Evolutionary conservation across 345 rosid species (phyloP).

Genomic region (Lumnitzera littorea): DNA sequence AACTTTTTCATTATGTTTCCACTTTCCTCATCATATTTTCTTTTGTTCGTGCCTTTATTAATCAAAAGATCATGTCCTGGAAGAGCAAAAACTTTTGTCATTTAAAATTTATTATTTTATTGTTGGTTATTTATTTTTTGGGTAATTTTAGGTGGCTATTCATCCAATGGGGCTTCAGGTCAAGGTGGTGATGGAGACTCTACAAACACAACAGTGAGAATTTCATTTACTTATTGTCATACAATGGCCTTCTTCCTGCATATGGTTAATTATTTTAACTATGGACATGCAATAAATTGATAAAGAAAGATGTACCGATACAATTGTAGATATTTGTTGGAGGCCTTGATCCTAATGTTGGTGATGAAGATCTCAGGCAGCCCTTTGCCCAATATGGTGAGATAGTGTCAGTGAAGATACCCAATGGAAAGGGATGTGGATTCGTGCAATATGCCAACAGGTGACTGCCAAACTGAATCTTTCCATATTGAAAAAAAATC

Average conservation of each 20-base stretch:
- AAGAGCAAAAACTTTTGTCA: neutral
- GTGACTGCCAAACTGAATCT: conserved; percentile 18
- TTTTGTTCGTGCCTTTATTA: too few species aligned
- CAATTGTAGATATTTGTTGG: conserved; percentile 86
- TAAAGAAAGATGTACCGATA: neutral
- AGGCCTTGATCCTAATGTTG: conserved; percentile 83
- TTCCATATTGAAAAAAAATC: neutral
- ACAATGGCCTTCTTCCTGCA: neutral
- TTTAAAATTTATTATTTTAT: neutral
- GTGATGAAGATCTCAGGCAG: conserved; percentile 79
- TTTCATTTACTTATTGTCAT: conserved; percentile 7
- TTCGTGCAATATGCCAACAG: conserved; percentile 88
- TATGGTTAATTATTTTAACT: conserved; percentile 13
- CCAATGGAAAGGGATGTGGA: conserved; percentile 86
- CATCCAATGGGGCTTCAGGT: conserved; percentile 45
- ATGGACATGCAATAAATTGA: too few species aligned
- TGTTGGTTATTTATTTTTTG: neutral
- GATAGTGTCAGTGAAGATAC: conserved; percentile 86
- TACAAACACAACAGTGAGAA: conserved; percentile 75
- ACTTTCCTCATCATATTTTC: too few species aligned
- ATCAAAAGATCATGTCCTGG: neutral
- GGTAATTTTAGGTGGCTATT: conserved; percentile 46
- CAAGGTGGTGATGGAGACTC: conserved; percentile 63
- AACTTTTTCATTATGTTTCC: too few species aligned
- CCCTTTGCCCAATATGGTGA: conserved; percentile 81